Evolutionary conservation across 192 early-diverging fungal species (phyloP).

Genomic region (Coemansia sp.): DNA sequence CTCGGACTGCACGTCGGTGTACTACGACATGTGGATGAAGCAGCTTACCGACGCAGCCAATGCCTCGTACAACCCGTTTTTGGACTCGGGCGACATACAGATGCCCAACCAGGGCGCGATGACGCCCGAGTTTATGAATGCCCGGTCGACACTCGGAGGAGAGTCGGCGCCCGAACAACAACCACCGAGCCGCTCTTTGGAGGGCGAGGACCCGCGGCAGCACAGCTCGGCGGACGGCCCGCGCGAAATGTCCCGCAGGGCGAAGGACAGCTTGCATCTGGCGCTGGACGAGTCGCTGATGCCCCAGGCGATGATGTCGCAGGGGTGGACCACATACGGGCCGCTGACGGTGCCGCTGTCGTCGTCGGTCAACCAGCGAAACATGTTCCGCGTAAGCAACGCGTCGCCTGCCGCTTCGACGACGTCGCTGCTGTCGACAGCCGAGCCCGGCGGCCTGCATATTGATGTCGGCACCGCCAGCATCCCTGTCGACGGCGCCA

Average conservation of each 20-base stretch:
- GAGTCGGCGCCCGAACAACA: slow-evolving; percentile 7
- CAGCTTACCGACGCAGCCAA: slow-evolving; percentile 67
- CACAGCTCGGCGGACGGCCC: neutral
- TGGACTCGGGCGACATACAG: slow-evolving; percentile 21
- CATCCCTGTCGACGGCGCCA: slow-evolving; percentile 2
- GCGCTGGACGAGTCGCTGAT: slow-evolving; percentile 13
- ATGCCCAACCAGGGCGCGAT: slow-evolving; percentile 20
- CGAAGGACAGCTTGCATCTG: slow-evolving; percentile 13
- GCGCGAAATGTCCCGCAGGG: neutral
- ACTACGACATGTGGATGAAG: slow-evolving; percentile 91
- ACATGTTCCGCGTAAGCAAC: neutral
- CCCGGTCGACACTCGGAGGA: neutral
- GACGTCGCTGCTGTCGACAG: slow-evolving; percentile 17
- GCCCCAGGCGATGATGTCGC: slow-evolving; percentile 23
- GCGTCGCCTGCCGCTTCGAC: slow-evolving; percentile 9
- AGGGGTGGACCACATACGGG: slow-evolving; percentile 29
- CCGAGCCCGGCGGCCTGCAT: slow-evolving; percentile 5
- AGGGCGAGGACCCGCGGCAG: neutral
- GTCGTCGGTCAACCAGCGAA: slow-evolving; percentile 2
- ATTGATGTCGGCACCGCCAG: slow-evolving; percentile 6
- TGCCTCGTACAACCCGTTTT: slow-evolving; percentile 30
- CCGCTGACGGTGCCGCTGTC: slow-evolving; percentile 36
- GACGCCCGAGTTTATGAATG: slow-evolving; percentile 2
- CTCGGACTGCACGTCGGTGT: slow-evolving; percentile 54
- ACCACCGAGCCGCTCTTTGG: neutral